These are phyloP conservation scores for Eruca vesicaria DNA, from an alignment of 441 rosid genomes.

Conservation along the genomic window DNA sequence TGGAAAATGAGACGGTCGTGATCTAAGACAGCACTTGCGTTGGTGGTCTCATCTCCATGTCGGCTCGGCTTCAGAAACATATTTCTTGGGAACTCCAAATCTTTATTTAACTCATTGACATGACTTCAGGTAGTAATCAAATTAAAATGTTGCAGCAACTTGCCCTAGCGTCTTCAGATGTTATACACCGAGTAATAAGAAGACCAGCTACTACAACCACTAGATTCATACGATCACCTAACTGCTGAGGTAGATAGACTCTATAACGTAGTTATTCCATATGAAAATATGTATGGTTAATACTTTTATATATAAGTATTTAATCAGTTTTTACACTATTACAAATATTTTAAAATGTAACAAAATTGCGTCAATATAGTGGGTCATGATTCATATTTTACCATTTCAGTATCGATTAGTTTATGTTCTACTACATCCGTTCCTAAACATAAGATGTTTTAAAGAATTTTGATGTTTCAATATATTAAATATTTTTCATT, in stretches of 20 bases:
- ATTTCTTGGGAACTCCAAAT: constrained; percentile 34
- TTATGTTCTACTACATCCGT: too few relatives aligned
- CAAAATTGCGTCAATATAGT: neutral
- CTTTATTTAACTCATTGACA: constrained; percentile 7
- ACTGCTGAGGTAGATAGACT: constrained; percentile 3
- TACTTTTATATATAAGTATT: neutral
- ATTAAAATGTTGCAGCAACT: neutral
- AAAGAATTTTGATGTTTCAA: too few relatives aligned
- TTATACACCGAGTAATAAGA: constrained; percentile 24
- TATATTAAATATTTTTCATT: too few relatives aligned
- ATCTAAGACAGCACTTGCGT: constrained; percentile 68
- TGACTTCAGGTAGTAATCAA: neutral
- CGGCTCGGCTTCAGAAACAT: constrained; percentile 54
- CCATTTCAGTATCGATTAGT: neutral
- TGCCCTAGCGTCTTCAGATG: constrained; percentile 4
- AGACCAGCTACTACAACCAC: constrained; percentile 9
- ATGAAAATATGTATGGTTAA: neutral
- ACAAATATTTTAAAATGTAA: neutral
- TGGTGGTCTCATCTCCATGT: constrained; percentile 70
- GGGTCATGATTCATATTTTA: neutral
- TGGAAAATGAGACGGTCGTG: constrained; percentile 58
- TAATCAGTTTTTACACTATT: neutral
- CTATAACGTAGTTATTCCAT: neutral
- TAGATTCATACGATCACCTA: constrained; percentile 12
- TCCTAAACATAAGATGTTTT: too few relatives aligned